Evolutionary conservation across 768 basidiomycete genomes (phyloP), one percentile per base, ranked within the genome.

Genomic region (Mrakia hoshinonis): DNA sequence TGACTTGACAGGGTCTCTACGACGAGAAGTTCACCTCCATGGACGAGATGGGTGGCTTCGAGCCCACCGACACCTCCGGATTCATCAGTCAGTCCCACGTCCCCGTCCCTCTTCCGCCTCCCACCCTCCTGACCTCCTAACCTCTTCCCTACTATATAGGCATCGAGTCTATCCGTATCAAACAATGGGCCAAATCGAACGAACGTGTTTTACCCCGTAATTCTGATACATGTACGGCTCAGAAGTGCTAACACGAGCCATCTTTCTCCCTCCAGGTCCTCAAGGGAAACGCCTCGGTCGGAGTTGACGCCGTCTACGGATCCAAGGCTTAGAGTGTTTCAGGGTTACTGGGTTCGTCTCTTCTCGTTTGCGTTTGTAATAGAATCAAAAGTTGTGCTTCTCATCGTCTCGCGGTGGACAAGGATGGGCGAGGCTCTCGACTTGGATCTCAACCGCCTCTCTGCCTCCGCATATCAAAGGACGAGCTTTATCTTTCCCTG

Each of bases 1-100:
- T 46, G 18, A 6, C 26, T 20, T 9, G 36, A 1, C 73, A 91
- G 88, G 91, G 91, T 78, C 84, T 71, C 31, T 99, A 99, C 79
- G 96, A 99, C 77, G 93, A 91, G 77, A 87, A 87, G 39, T 85
- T 96, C 81, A 92, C 91, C 12, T 96, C 93, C 68, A 98, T 99
- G 96, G 96, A 99, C 80, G 93, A 95, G 82, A 87, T 97, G 70
- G 95, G 96, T 73, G 95, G 94, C 52, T 98, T 99, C 81, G 92
- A 95, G 82, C 94, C 94, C 26, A 91, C 89, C 54, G 72, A 61
- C 51, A 63, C 65, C 58, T 68, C 61, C 7, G 72, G 72, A 46
- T 73, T 73, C 61, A 68, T 73, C 51, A 47, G 64, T 66, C 3
- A 20, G 62, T 47, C 24, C 26, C 29, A 26, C 46, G 24, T n/a